A percentile compares a stretch with the other conserved stretches of the same genome.
These are phyloP conservation scores for Xerocomus brunneocitrinus DNA, from an alignment of 768 basidiomycete genomes.

Conservation along the genomic window DNA sequence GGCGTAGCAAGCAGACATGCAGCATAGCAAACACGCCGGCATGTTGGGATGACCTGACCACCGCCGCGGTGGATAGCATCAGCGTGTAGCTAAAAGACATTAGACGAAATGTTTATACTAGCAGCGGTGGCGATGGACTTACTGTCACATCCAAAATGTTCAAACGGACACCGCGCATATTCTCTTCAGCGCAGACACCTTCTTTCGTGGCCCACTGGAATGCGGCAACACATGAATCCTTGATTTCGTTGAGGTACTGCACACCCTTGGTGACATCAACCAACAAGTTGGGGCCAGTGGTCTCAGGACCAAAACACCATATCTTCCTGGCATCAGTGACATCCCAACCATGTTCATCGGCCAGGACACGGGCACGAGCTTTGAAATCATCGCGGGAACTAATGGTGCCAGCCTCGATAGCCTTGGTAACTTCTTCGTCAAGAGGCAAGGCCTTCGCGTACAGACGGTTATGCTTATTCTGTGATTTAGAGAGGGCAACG, in stretches of 20 bases:
- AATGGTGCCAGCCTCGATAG: constrained; percentile 85
- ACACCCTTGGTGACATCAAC: constrained; percentile 99
- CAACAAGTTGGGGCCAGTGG: constrained; percentile 92
- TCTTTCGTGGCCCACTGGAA: constrained; percentile 99
- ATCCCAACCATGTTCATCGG: constrained; percentile 97
- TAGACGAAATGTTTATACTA: not conserved
- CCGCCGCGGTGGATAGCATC: constrained; percentile 99
- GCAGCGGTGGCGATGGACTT: constrained; percentile 27
- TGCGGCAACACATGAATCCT: constrained; percentile 98
- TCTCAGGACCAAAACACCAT: constrained; percentile 99
- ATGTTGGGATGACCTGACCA: constrained; percentile 96
- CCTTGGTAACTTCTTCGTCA: constrained; percentile 90
- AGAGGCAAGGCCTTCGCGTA: constrained; percentile 91
- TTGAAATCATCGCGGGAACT: constrained; percentile 97
- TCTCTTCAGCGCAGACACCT: constrained; percentile 94
- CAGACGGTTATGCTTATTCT: constrained; percentile 99
- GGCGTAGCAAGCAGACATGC: constrained; percentile 90
- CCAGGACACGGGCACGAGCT: constrained; percentile 88
- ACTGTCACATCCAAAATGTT: constrained; percentile 96
- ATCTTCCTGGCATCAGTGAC: constrained; percentile 99
- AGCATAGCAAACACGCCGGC: constrained; percentile 94
- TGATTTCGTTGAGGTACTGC: constrained; percentile 99
- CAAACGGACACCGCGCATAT: constrained; percentile 96
- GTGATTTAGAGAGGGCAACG: constrained; percentile 95
- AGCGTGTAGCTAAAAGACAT: constrained; percentile 69